Conservation (phyloP, 345 rosid species). For the Populus euphratica region DNA sequence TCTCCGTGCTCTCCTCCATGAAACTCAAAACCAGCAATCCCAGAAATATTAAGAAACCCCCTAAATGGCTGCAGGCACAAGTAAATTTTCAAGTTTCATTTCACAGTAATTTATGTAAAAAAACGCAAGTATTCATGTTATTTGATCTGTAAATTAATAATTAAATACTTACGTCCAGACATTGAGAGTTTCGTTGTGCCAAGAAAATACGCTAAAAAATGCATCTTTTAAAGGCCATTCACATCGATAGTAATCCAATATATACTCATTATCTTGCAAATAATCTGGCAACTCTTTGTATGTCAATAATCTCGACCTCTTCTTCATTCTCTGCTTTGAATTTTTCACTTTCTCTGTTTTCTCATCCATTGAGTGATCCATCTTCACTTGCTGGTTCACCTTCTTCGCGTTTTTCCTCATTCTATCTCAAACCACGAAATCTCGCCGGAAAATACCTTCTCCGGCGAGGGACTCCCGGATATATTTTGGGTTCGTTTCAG, state of each 20-base stretch:
- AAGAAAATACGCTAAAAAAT: slow-evolving; percentile 64
- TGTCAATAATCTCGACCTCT: slow-evolving; percentile 43
- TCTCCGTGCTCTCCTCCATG: slow-evolving; percentile 40
- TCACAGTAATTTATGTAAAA: background rate
- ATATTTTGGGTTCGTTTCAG: too few species aligned
- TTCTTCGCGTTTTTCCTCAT: too few species aligned
- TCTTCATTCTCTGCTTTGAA: background rate
- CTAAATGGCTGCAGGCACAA: slow-evolving; percentile 52
- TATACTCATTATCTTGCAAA: slow-evolving; percentile 80
- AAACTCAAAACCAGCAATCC: slow-evolving; percentile 59
- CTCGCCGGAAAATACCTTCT: too few species aligned
- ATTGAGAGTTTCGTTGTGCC: slow-evolving; percentile 95
- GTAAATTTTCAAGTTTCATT: too few species aligned
- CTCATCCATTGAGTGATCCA: too few species aligned
- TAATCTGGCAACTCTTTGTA: slow-evolving; percentile 77
- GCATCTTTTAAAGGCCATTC: slow-evolving; percentile 87
- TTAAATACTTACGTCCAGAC: slow-evolving; percentile 72
- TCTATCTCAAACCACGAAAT: too few species aligned
- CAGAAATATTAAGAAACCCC: slow-evolving; percentile 67
- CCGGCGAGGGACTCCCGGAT: too few species aligned
- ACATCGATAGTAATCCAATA: slow-evolving; percentile 80
- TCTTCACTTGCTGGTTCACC: too few species aligned
- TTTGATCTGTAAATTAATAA: background rate
- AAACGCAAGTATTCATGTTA: background rate
- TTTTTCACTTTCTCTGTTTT: too few species aligned